Percentiles rank a stretch among this genome's conserved stretches.
phyloP scores from a whole-genome alignment of 2,329 filamentous ascomycete species.

The Paecilomyces variotii region DNA sequence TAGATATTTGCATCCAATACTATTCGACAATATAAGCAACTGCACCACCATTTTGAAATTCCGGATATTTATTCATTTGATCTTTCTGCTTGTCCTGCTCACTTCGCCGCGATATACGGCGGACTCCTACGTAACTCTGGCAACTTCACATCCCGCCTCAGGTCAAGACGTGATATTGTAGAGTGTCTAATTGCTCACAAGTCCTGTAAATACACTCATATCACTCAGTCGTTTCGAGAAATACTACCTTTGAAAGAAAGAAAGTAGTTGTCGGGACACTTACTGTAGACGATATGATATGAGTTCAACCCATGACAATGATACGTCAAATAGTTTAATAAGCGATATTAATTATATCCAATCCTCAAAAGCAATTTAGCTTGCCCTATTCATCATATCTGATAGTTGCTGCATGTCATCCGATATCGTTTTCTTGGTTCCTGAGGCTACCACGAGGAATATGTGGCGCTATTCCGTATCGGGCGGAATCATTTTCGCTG shows the following conservation, averaged over 20 bases:
- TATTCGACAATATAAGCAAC: slow-evolving; percentile 30
- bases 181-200: background rate
- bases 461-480: slow-evolving; percentile 17
- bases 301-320: background rate
- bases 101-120: background rate
- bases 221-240: background rate
- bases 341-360: background rate
- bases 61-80: background rate
- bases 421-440: background rate
- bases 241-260: background rate
- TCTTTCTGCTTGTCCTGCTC: background rate
- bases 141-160: background rate
- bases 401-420: background rate
- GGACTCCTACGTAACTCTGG: background rate
- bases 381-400: background rate
- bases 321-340: background rate
- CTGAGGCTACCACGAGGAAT: background rate
- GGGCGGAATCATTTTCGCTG: slow-evolving; percentile 13
- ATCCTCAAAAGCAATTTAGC: background rate
- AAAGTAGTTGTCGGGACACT: background rate
- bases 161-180: background rate
- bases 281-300: background rate
- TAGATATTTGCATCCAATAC: slow-evolving; percentile 25
- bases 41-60: slow-evolving; percentile 24
- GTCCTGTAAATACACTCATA: background rate